These are phyloP conservation scores for Fragilariopsis cylindrus DNA, from an alignment of 108 stramenopile species.

Conservation along the genomic window DNA sequence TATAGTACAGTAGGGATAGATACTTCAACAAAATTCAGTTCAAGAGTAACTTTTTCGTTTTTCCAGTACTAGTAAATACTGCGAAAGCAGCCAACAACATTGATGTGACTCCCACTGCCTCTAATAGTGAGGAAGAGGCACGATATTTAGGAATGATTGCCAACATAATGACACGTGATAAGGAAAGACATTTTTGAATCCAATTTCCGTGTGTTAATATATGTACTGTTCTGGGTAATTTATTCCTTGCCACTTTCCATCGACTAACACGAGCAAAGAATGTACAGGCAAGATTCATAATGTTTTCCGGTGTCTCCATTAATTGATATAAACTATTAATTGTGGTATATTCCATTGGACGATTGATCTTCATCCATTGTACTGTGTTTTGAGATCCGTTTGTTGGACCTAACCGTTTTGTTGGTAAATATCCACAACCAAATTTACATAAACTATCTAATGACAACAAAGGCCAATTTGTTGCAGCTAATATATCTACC, in stretches of 20 bases:
- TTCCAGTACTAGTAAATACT: too few relatives aligned
- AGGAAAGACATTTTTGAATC: background rate
- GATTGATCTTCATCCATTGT: background rate
- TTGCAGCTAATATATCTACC: constrained; percentile 24
- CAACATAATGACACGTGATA: background rate
- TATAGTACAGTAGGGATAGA: too few relatives aligned
- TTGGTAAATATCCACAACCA: constrained; percentile 22
- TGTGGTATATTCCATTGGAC: background rate
- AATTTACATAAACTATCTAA: background rate
- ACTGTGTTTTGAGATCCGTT: background rate
- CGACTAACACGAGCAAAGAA: constrained; percentile 9
- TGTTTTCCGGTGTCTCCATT: background rate
- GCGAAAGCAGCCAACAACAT: too few relatives aligned
- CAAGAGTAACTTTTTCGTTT: too few relatives aligned
- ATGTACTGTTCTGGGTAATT: background rate
- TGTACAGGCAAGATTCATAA: background rate
- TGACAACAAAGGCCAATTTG: background rate
- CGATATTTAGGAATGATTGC: background rate
- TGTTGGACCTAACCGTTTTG: background rate
- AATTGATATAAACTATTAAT: background rate
- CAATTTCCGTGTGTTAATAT: background rate
- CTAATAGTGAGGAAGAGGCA: too few relatives aligned
- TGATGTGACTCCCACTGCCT: too few relatives aligned
- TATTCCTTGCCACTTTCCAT: background rate
- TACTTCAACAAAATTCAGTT: too few relatives aligned